Evolutionary conservation across 2,329 filamentous ascomycete genomes (phyloP).

Genomic region (Pezicula radicicola): DNA sequence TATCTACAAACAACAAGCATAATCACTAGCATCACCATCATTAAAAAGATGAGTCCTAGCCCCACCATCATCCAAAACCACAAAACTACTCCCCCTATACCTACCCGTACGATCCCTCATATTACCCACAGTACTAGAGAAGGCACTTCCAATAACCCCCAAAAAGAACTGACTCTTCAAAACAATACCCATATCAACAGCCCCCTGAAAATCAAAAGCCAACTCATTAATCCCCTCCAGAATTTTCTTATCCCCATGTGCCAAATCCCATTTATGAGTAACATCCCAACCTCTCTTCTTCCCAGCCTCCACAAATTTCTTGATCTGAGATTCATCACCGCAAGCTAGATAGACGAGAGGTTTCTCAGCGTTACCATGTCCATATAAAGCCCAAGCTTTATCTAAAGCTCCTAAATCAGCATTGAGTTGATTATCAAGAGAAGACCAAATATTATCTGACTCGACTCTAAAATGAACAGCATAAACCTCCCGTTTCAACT

Average conservation of each 20-base stretch:
- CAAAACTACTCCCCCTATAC: slow-evolving; percentile 32
- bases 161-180: slow-evolving; percentile 30
- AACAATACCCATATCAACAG: slow-evolving; percentile 32
- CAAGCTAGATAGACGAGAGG: slow-evolving; percentile 33
- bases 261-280: slow-evolving; percentile 31
- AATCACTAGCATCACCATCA: slow-evolving; percentile 27
- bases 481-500: slow-evolving; percentile 7
- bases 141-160: slow-evolving; percentile 32
- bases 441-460: slow-evolving; percentile 34
- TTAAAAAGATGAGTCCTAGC: slow-evolving; percentile 31
- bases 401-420: slow-evolving; percentile 33
- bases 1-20: slow-evolving; percentile 30
- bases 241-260: slow-evolving; percentile 14
- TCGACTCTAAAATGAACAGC: slow-evolving; percentile 35
- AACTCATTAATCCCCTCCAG: slow-evolving; percentile 22
- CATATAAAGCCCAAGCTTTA: slow-evolving; percentile 27
- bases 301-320: slow-evolving; percentile 27
- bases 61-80: slow-evolving; percentile 23
- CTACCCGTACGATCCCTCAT: slow-evolving; percentile 29
- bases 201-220: slow-evolving; percentile 33
- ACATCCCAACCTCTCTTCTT: slow-evolving; percentile 30
- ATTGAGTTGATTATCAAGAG: slow-evolving; percentile 29
- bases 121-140: slow-evolving; percentile 29
- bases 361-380: slow-evolving; percentile 11
- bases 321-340: slow-evolving; percentile 30